Evolutionary conservation across 1,139 yeast genomes (phyloP), one percentile per base, ranked within the genome.

Genomic region (Debaryomyces udenii): DNA sequence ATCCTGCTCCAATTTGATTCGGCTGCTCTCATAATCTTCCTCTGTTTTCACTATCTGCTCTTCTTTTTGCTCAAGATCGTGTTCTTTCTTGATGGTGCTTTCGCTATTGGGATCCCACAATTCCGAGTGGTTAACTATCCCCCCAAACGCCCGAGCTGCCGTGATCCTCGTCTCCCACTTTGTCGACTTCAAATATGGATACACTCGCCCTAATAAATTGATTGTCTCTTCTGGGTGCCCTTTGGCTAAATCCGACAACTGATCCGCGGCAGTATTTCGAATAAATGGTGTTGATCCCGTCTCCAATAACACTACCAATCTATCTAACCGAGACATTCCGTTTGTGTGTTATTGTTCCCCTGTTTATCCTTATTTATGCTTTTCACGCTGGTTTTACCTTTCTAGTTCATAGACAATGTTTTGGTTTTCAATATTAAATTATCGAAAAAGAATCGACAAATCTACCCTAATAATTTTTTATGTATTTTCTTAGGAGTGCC

Each of bases 141-240:
- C 96, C 10, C 98, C 98, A 55, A 94, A 80, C 0, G 99, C 99
- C 45, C 91, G 70, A 0, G 98, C 97, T 1, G 99, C 96, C 1
- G 98, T 83, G 2, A 87, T 84, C 62, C 99, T 78, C 0, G 99
- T 91, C 61, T 94, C 99, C 99, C 99, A 94, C 65, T 85, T 88
- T 40, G 74, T 74, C 28, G 93, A 82, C 54, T 82, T 80, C 46
- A 94, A 70, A 59, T 83, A 93, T 1, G 99, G 98, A 53, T 89
- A 89, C 1, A 93, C 96, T 48, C 98, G 74, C 17, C 96, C 90
- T 31, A 94, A 68, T 35, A 94, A 69, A 48, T 86, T 86, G 43
- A 90, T 74, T 23, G 87, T 80, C 57, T 94, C 99, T 60, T 91
- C 98, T 0, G 98, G 97, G 55, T 94, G 99, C 33, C 87, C 85